These are phyloP conservation scores for Syzygium aqueum DNA, from an alignment of 345 rosid species.

Conservation along the genomic window DNA sequence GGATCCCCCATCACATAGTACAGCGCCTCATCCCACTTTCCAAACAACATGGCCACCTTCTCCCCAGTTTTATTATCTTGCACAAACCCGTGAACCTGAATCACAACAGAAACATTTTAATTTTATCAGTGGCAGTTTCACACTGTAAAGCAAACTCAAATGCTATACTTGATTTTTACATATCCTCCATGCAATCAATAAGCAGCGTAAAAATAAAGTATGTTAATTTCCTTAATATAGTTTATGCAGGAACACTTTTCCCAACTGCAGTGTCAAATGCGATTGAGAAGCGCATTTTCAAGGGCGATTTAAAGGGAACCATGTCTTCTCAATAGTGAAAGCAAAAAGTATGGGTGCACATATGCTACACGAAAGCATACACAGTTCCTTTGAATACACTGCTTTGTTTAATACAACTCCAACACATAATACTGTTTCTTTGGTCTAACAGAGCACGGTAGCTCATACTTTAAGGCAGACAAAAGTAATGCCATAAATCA, in stretches of 20 bases:
- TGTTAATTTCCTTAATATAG: background rate
- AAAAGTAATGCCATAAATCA: background rate
- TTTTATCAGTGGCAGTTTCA: background rate
- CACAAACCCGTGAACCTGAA: constrained; percentile 95
- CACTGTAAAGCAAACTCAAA: background rate
- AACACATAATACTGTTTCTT: background rate
- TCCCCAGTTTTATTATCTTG: constrained; percentile 93
- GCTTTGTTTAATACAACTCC: background rate
- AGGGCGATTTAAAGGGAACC: background rate
- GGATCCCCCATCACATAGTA: constrained; percentile 92
- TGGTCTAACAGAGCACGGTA: background rate
- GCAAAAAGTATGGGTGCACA: background rate
- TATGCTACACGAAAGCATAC: background rate
- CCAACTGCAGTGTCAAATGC: background rate
- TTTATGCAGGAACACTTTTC: background rate
- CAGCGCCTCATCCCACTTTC: constrained; percentile 99
- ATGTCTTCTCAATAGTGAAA: background rate
- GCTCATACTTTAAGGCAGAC: background rate
- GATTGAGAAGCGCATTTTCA: background rate
- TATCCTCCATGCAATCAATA: background rate
- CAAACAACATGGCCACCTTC: constrained; percentile 91
- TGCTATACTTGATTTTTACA: background rate
- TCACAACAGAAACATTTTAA: background rate
- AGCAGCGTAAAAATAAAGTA: background rate
- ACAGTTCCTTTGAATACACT: background rate